These are phyloP conservation scores for Lindgomyces ingoldianus DNA, from an alignment of 495 filamentous ascomycete genomes.

Conservation along the genomic window DNA sequence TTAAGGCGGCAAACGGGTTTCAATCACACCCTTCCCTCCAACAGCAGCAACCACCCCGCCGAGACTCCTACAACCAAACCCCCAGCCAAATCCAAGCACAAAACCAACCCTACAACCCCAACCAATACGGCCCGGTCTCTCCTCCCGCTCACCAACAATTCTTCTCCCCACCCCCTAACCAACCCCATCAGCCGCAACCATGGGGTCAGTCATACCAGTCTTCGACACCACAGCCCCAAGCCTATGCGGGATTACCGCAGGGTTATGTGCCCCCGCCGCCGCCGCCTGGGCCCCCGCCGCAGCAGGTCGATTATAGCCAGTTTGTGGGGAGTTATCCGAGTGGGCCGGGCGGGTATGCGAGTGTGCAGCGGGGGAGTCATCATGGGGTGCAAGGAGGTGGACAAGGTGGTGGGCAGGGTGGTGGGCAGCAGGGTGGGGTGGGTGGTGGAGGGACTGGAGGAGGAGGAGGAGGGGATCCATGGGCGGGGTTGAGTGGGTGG, in stretches of 20 bases:
- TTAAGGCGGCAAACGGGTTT: slow-evolving; percentile 26
- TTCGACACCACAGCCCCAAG: slow-evolving; percentile 18
- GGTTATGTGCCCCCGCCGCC: slow-evolving; percentile 92
- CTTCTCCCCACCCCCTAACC: slow-evolving; percentile 37
- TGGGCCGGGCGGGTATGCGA: slow-evolving; percentile 61
- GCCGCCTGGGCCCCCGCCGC: slow-evolving; percentile 69
- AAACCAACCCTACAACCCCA: slow-evolving; percentile 50
- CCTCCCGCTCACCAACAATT: slow-evolving; percentile 45
- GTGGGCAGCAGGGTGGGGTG: slow-evolving; percentile 44
- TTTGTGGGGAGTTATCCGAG: slow-evolving; percentile 54
- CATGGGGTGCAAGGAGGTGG: slow-evolving; percentile 47
- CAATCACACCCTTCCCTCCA: slow-evolving; percentile 38
- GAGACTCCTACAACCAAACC: slow-evolving; percentile 27
- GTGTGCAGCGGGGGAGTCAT: slow-evolving; percentile 51
- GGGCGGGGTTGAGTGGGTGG: slow-evolving; percentile 86
- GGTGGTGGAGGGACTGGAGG: slow-evolving; percentile 38
- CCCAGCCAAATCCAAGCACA: slow-evolving; percentile 40
- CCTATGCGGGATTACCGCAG: slow-evolving; percentile 57
- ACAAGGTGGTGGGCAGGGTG: slow-evolving; percentile 42
- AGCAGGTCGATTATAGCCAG: slow-evolving; percentile 60
- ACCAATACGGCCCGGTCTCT: slow-evolving; percentile 44
- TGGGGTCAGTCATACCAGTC: slow-evolving; percentile 28
- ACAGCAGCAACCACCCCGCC: slow-evolving; percentile 40
- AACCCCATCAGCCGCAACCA: slow-evolving; percentile 15
- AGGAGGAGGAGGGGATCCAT: slow-evolving; percentile 64